phyloP scores from a whole-genome alignment of 768 basidiomycete genomes.

The Naganishia kalamii region DNA sequence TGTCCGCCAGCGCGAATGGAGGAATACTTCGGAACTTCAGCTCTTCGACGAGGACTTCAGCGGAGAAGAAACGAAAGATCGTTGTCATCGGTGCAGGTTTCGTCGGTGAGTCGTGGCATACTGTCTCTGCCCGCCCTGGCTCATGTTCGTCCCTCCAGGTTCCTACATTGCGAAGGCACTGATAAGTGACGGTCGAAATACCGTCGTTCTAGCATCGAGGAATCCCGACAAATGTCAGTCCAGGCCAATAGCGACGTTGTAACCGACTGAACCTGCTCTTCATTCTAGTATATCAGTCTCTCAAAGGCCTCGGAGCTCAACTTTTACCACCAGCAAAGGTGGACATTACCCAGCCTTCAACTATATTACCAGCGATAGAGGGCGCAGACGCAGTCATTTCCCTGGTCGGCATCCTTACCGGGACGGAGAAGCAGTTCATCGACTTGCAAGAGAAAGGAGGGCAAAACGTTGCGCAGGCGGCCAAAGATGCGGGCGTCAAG shows the following conservation, averaged over 20 bases:
- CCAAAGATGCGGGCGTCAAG: conserved; percentile 51
- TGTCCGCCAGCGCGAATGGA: too few relatives aligned
- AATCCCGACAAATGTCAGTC: conserved; percentile 51
- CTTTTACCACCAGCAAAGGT: conserved; percentile 50
- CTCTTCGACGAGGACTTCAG: not conserved
- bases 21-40: too few relatives aligned
- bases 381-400: conserved; percentile 60
- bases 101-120: conserved; percentile 51
- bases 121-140: not conserved
- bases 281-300: conserved; percentile 42
- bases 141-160: conserved; percentile 45
- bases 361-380: conserved; percentile 52
- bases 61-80: conserved; percentile 39
- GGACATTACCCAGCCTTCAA: conserved; percentile 56
- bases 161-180: conserved; percentile 59
- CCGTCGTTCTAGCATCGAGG: conserved; percentile 59
- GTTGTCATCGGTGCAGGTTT: conserved; percentile 54
- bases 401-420: conserved; percentile 63
- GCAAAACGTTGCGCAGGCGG: conserved; percentile 58
- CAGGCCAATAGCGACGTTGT: conserved; percentile 23
- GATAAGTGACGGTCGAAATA: conserved; percentile 48
- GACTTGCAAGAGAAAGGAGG: conserved; percentile 61
- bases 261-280: not conserved
- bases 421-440: conserved; percentile 56
- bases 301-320: conserved; percentile 43